Conservation (phyloP, 1,284 basidiomycete genomes). For the Marasmius oreades region DNA sequence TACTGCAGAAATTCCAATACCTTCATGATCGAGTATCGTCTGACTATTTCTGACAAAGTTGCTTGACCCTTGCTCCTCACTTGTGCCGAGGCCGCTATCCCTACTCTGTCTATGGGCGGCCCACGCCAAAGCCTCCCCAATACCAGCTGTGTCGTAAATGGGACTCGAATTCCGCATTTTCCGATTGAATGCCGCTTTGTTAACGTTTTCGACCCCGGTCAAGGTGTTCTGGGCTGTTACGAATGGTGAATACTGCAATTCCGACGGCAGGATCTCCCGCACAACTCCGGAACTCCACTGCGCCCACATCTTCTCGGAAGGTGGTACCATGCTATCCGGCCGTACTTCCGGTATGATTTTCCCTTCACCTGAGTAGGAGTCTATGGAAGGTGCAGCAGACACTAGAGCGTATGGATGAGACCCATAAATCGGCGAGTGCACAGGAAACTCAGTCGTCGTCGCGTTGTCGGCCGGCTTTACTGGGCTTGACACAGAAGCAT, state of each 20-base stretch:
- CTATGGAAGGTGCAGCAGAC: constrained; percentile 18
- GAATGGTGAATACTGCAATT: constrained; percentile 54
- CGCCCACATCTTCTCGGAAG: constrained; percentile 51
- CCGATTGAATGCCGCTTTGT: constrained; percentile 1
- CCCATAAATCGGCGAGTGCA: constrained; percentile 11
- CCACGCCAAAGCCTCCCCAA: constrained; percentile 47
- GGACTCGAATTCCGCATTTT: constrained; percentile 28
- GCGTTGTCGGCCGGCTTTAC: background rate
- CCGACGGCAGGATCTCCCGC: constrained; percentile 47
- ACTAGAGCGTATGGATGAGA: constrained; percentile 30
- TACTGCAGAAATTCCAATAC: background rate
- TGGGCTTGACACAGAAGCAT: constrained; percentile 23
- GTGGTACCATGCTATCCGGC: constrained; percentile 34
- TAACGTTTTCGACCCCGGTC: constrained; percentile 9
- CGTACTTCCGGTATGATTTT: constrained; percentile 21
- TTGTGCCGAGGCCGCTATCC: constrained; percentile 48
- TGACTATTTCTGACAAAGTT: background rate
- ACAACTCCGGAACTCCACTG: constrained; percentile 42
- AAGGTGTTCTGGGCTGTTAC: constrained; percentile 19
- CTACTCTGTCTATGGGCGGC: constrained; percentile 29
- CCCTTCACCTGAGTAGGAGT: constrained; percentile 22
- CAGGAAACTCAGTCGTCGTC: background rate
- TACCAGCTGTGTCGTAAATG: constrained; percentile 34
- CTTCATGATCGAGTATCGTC: background rate
- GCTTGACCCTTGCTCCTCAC: constrained; percentile 28